Percentiles rank a stretch among this genome's conserved stretches.
Conservation (phyloP, 352 stramenopile species). For the Phytophthora megakarya region DNA sequence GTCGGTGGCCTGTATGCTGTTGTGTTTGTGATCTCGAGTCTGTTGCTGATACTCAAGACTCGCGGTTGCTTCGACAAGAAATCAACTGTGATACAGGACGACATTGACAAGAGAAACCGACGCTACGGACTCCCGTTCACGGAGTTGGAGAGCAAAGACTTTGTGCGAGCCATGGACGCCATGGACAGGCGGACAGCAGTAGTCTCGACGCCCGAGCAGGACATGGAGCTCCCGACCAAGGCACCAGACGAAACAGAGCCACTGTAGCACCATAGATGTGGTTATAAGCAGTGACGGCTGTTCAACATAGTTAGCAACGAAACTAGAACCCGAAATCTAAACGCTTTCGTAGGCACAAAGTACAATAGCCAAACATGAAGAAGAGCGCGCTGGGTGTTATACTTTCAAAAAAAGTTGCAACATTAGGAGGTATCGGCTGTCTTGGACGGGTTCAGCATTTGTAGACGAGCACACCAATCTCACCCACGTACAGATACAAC, state of each 20-base stretch:
- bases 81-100: slow-evolving; percentile 3
- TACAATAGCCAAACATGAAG: slow-evolving; percentile 32
- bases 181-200: slow-evolving; percentile 28
- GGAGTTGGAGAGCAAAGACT: slow-evolving; percentile 44
- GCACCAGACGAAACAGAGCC: slow-evolving; percentile 11
- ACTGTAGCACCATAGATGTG: slow-evolving; percentile 12
- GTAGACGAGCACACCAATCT: slow-evolving; percentile 95
- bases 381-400: slow-evolving; percentile 11
- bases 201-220: neutral
- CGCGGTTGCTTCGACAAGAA: slow-evolving; percentile 14
- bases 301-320: slow-evolving; percentile 27
- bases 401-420: slow-evolving; percentile 20
- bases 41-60: slow-evolving; percentile 28
- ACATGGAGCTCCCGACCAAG: slow-evolving; percentile 21
- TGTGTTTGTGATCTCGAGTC: slow-evolving; percentile 42
- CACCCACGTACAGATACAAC: slow-evolving; percentile 94
- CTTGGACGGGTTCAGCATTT: slow-evolving; percentile 83
- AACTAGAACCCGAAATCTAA: slow-evolving; percentile 10
- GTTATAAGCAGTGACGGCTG: slow-evolving; percentile 2
- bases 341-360: slow-evolving; percentile 26
- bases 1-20: slow-evolving; percentile 52
- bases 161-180: slow-evolving; percentile 34
- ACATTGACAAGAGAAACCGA: slow-evolving; percentile 21
- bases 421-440: neutral
- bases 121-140: slow-evolving; percentile 38